Conservation (phyloP, 495 filamentous ascomycete species). For the Xylaria longipes region DNA sequence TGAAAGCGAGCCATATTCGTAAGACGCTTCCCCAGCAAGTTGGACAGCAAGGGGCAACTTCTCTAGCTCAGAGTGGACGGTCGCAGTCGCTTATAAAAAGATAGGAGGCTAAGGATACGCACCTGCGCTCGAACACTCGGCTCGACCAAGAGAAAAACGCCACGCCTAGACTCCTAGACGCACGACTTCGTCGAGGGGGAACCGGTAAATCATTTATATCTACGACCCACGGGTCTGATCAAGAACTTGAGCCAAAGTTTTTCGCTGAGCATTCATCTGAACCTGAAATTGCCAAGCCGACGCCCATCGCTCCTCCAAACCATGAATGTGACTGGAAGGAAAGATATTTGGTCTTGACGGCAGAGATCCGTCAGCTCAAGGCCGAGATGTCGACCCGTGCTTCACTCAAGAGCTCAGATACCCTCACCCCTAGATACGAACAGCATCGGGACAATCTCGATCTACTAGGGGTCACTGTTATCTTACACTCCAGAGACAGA, state of each 20-base stretch:
- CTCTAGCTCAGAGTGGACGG: background rate
- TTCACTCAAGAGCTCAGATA: slow-evolving; percentile 26
- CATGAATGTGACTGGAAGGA: slow-evolving; percentile 46
- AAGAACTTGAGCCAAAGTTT: background rate
- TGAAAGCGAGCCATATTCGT: background rate
- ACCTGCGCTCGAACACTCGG: slow-evolving; percentile 1
- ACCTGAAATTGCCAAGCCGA: slow-evolving; percentile 28
- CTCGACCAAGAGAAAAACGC: background rate
- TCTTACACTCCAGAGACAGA: slow-evolving; percentile 51
- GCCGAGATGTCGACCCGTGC: slow-evolving; percentile 32
- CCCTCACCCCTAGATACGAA: slow-evolving; percentile 19
- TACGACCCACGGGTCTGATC: background rate
- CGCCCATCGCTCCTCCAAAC: slow-evolving; percentile 34
- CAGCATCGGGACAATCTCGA: slow-evolving; percentile 39
- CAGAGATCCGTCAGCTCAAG: slow-evolving; percentile 40
- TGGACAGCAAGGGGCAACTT: background rate
- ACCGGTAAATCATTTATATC: background rate
- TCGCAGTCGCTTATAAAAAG: slow-evolving; percentile 9
- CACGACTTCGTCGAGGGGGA: background rate
- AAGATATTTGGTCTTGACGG: slow-evolving; percentile 37
- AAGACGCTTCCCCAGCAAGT: background rate
- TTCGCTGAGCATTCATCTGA: slow-evolving; percentile 10
- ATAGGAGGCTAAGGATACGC: background rate
- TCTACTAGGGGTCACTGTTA: slow-evolving; percentile 53
- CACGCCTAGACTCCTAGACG: background rate